phyloP scores from a whole-genome alignment of 2,329 filamentous ascomycete genomes.

The Fusarium chuoi region DNA sequence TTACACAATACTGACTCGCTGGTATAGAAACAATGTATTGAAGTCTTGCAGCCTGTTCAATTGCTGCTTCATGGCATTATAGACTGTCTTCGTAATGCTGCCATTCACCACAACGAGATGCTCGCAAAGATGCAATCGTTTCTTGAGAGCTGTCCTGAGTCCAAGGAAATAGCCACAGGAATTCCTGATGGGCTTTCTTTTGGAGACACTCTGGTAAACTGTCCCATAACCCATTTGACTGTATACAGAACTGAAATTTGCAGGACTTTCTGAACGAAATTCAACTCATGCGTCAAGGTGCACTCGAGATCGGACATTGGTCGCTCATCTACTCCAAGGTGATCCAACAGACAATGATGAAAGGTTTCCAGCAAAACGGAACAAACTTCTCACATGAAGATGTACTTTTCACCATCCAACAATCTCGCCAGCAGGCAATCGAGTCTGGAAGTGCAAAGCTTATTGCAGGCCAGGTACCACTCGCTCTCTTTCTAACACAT shows the following conservation, averaged over 20 bases:
- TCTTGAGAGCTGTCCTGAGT: not conserved
- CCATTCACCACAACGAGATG: not conserved
- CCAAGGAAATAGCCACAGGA: not conserved
- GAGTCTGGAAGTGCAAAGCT: not conserved
- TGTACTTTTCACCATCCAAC: not conserved
- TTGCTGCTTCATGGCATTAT: not conserved
- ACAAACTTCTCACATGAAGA: not conserved
- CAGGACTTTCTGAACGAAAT: not conserved
- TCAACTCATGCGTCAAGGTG: not conserved
- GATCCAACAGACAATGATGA: not conserved
- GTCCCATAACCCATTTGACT: accelerated
- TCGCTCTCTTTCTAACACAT: not conserved
- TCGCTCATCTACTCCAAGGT: not conserved
- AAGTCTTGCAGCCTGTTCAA: not conserved
- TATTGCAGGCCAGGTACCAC: not conserved
- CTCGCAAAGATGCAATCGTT: not conserved
- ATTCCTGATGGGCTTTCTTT: not conserved
- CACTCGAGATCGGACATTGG: not conserved
- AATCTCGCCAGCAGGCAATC: not conserved
- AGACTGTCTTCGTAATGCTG: not conserved
- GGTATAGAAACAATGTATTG: not conserved
- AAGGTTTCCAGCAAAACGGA: not conserved
- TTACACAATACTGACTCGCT: not conserved
- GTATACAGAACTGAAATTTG: not conserved
- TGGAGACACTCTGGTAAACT: not conserved